These are phyloP conservation scores for Saturnispora quitensis DNA, from an alignment of 805 yeast genomes.

Conservation along the genomic window DNA sequence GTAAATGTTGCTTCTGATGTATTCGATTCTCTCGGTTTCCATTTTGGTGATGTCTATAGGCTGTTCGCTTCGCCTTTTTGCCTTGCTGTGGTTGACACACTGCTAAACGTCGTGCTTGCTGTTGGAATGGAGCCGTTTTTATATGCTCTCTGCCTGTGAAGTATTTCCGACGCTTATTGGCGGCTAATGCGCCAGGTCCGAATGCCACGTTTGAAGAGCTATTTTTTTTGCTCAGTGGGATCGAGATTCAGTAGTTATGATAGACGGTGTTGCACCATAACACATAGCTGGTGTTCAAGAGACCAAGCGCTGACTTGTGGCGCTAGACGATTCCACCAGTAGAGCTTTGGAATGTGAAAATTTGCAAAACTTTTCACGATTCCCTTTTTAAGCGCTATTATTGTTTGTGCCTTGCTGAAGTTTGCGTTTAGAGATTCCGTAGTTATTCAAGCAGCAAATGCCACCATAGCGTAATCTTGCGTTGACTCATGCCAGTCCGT, in stretches of 20 bases:
- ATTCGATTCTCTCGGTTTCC: constrained; percentile 26
- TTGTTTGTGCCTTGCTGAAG: not conserved
- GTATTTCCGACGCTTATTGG: not conserved
- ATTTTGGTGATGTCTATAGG: constrained; percentile 12
- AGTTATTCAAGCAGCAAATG: too few species aligned
- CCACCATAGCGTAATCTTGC: too few species aligned
- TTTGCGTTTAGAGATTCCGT: not conserved
- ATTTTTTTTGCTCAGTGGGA: not conserved
- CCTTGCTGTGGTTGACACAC: not conserved
- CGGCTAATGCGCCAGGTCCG: constrained; percentile 4
- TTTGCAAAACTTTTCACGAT: not conserved
- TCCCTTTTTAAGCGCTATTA: not conserved
- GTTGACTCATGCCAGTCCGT: too few species aligned
- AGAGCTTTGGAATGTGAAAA: not conserved
- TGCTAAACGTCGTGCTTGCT: not conserved
- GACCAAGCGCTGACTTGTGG: not conserved
- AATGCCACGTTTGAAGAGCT: not conserved
- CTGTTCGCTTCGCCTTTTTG: not conserved
- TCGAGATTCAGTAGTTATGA: not conserved
- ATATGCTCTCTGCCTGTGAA: not conserved
- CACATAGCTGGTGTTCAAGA: not conserved
- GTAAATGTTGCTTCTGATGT: constrained; percentile 27
- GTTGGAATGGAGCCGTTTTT: not conserved
- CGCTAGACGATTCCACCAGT: not conserved
- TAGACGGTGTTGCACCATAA: too few species aligned